A percentile compares a stretch with the other conserved stretches of the same genome.
phyloP scores from a whole-genome alignment of 2,329 filamentous ascomycete species.

The Monosporascus sp. region DNA sequence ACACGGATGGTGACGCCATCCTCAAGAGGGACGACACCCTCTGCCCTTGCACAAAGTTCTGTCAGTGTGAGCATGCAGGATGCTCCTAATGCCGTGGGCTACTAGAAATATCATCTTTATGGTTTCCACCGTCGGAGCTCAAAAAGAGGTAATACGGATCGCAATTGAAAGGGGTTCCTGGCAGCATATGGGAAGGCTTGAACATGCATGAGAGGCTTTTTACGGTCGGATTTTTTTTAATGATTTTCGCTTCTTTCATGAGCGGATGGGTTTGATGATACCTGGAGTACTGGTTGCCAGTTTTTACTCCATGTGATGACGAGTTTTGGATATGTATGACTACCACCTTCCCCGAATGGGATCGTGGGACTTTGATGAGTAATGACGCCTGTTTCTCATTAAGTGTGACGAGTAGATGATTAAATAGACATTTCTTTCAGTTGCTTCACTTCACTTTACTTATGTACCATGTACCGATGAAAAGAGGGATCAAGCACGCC shows the following conservation, averaged over 20 bases:
- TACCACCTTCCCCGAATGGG: too few relatives aligned
- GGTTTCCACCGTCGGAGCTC: neutral
- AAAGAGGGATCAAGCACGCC: too few relatives aligned
- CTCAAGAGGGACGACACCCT: constrained; percentile 25
- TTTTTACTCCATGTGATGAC: too few relatives aligned
- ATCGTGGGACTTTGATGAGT: neutral
- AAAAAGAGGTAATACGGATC: neutral
- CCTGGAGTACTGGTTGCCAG: constrained; percentile 4
- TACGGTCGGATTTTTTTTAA: constrained; percentile 6
- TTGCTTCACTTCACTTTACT: too few relatives aligned
- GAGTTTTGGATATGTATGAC: too few relatives aligned
- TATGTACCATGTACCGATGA: too few relatives aligned
- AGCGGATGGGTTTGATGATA: constrained; percentile 10
- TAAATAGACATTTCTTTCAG: too few relatives aligned
- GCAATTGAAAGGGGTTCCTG: neutral
- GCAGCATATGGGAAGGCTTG: neutral
- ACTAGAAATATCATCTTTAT: neutral
- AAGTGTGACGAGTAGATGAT: too few relatives aligned
- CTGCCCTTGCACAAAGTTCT: constrained; percentile 12
- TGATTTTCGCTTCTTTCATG: constrained; percentile 5
- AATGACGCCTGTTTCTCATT: neutral
- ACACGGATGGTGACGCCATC: constrained; percentile 39
- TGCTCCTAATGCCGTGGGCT: constrained; percentile 9
- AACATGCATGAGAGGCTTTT: neutral
- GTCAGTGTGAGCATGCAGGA: constrained; percentile 19